These are phyloP conservation scores for Hyphopichia fennica DNA, from an alignment of 1,139 yeast genomes.

Conservation along the genomic window DNA sequence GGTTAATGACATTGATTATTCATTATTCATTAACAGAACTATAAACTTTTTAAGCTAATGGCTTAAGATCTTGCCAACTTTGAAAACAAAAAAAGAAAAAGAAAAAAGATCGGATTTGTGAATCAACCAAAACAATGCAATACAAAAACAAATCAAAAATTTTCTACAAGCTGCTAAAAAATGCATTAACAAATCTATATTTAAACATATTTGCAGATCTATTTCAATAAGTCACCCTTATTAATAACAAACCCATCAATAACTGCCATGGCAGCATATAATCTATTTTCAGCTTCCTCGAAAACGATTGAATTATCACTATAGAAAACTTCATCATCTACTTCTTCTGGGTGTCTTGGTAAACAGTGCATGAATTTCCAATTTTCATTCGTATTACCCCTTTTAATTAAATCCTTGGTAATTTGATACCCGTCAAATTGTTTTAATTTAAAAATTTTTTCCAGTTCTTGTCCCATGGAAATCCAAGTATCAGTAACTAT, in stretches of 20 bases:
- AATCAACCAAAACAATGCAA: too few relatives aligned
- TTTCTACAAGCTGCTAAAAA: too few relatives aligned
- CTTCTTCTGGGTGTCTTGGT: conserved; percentile 87
- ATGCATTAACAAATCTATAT: too few relatives aligned
- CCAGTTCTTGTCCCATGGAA: conserved; percentile 89
- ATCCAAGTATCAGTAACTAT: conserved; percentile 89
- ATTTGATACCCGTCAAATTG: conserved; percentile 82
- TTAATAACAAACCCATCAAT: conserved; percentile 76
- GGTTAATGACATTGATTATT: too few relatives aligned
- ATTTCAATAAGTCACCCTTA: background rate
- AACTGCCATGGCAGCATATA: conserved; percentile 87
- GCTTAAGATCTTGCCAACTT: too few relatives aligned
- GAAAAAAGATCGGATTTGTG: too few relatives aligned
- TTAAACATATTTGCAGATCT: background rate
- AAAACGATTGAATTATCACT: conserved; percentile 74
- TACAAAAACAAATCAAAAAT: too few relatives aligned
- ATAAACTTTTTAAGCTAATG: too few relatives aligned
- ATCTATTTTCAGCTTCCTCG: conserved; percentile 84
- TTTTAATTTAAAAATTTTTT: conserved; percentile 60
- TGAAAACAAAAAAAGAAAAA: too few relatives aligned
- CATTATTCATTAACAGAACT: too few relatives aligned
- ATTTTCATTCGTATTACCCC: conserved; percentile 53
- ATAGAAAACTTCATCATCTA: conserved; percentile 81
- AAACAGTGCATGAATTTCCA: conserved; percentile 91
- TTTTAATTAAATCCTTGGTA: conserved; percentile 53